Base-by-base conservation (phyloP, 1,284 basidiomycete species). In the Polyporus tsugae region DNA sequence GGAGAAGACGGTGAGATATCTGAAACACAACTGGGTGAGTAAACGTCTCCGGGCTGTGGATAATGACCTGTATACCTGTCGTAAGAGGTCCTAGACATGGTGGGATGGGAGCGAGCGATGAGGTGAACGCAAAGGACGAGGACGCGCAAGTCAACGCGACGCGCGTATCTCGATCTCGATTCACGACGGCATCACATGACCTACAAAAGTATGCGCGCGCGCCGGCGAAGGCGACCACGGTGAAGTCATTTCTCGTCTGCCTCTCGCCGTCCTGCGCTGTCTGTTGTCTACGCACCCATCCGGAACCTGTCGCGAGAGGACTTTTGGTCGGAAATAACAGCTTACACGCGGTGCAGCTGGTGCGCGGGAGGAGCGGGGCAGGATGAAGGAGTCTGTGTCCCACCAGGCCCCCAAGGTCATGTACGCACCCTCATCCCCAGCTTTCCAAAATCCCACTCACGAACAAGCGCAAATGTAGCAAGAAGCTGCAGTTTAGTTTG, bases 1-100 rank as follows among this genome's bases (percentile, higher is more conserved):
- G 6, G 95, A 97, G 85, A 97, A 97, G 73, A 97, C 95, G 53
- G 95, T 97, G 62, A 97, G 89, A 81, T 93, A 95, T 85, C 93
- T 92, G 71, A 0, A 15, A 10, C 44, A 35, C 35, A 11, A 19
- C 1, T 4, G 10, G 4, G 17, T 70, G 6, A 72, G 66, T 7
- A 46, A 5, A 7, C 11, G 49, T 55, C n/a, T 4, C 49, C 39
- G 64, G 61, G 53, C 55, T 41, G 44, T 19, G 49, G 19, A 10
- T 7, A 29, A 60, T 38, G 25, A 22, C 6, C 1, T 49, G 62
- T 69, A 58, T 73, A 89, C 91, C 91, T 86, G 77, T 95, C 93
- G 81, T 95, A 95, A 33, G 93, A 94, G 62, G 93, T 92, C 75
- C 93, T 87, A 73, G 92, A 94, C 93, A 94, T 95, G 76, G 79